Evolutionary conservation across 2,329 filamentous ascomycete species (phyloP).

Genomic region (Fusarium sp.): DNA sequence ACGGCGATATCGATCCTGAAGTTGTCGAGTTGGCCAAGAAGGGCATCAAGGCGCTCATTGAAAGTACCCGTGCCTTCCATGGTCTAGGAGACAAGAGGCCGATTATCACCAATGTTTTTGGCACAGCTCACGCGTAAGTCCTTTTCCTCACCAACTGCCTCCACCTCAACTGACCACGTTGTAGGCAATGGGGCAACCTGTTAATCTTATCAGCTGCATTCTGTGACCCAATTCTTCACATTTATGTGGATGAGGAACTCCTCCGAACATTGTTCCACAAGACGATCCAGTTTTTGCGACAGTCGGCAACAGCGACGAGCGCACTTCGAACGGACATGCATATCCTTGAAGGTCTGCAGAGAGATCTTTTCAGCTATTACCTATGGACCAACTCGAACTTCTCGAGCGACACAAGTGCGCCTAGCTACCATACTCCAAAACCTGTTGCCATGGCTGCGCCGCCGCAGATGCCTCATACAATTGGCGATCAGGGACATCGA

Average conservation of each 20-base stretch:
- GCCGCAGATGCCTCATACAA: conserved; percentile 36
- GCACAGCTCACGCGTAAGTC: conserved; percentile 93
- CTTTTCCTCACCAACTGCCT: not conserved
- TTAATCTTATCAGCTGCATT: conserved; percentile 86
- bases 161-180: conserved; percentile 15
- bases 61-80: conserved; percentile 87
- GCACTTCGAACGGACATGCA: conserved; percentile 78
- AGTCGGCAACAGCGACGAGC: conserved; percentile 78
- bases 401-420: conserved; percentile 53
- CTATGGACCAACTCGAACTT: conserved; percentile 55
- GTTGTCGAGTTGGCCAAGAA: conserved; percentile 67
- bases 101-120: conserved; percentile 95
- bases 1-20: conserved; percentile 56
- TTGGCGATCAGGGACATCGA: conserved; percentile 39
- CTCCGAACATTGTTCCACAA: conserved; percentile 73
- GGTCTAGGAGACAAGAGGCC: conserved; percentile 71
- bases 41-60: conserved; percentile 80
- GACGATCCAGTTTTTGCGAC: conserved; percentile 80
- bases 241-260: conserved; percentile 65
- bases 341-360: conserved; percentile 72
- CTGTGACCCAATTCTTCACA: conserved; percentile 70
- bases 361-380: conserved; percentile 57
- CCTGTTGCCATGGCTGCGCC: conserved; percentile 40
- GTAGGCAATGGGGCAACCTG: conserved; percentile 95
- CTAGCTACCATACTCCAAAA: conserved; percentile 40